These are phyloP conservation scores for Excoecaria agallocha DNA, from an alignment of 345 rosid genomes.

Conservation along the genomic window DNA sequence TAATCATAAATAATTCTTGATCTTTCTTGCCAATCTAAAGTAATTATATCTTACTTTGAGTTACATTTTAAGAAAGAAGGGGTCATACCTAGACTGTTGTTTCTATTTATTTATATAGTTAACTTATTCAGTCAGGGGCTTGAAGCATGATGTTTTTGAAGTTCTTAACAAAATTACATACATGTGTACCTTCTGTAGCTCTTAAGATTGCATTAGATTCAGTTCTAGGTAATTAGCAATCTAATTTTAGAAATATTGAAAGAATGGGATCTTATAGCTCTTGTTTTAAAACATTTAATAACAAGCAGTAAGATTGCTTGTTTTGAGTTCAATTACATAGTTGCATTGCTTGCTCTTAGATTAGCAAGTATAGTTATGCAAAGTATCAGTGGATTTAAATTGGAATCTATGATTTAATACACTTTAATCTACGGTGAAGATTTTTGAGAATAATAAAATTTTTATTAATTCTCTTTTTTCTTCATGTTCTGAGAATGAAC, in stretches of 20 bases:
- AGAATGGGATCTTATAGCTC: neutral
- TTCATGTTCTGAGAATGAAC: too few relatives aligned
- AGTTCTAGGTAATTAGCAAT: neutral
- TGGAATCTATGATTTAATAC: too few relatives aligned
- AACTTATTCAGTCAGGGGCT: neutral
- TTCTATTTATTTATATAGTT: neutral
- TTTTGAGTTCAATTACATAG: neutral
- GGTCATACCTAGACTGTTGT: neutral
- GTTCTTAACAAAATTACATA: neutral
- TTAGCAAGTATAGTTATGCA: neutral
- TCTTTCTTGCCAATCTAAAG: neutral
- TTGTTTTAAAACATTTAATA: neutral
- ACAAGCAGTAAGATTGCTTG: neutral
- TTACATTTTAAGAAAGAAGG: too few relatives aligned
- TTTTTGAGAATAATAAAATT: too few relatives aligned
- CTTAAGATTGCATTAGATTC: neutral
- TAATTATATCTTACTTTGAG: neutral
- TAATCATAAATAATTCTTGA: slow-evolving; percentile 20
- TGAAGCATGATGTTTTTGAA: neutral
- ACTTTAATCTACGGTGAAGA: too few relatives aligned
- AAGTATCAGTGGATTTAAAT: neutral
- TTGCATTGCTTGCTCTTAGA: too few relatives aligned
- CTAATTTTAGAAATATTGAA: neutral
- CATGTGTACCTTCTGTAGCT: neutral
- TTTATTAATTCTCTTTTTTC: too few relatives aligned